phyloP scores from a whole-genome alignment of 2,329 filamentous ascomycete genomes.

The Aspergillus puulaauensis region DNA sequence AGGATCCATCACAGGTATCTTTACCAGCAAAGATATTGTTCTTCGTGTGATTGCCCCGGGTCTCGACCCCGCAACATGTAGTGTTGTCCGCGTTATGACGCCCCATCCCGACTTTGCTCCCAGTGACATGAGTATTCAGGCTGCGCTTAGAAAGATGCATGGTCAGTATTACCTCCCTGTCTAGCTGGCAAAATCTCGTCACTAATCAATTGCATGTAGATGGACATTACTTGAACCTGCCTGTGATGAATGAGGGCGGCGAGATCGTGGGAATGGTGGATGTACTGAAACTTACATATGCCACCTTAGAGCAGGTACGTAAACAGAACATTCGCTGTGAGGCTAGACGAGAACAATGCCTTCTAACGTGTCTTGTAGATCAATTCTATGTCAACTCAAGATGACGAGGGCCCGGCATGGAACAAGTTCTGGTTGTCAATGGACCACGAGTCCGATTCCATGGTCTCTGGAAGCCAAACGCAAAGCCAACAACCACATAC shows the following conservation, averaged over 20 bases:
- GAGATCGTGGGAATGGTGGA: constrained; percentile 99
- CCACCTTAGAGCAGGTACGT: constrained; percentile 87
- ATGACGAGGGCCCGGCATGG: constrained; percentile 95
- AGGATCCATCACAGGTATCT: constrained; percentile 96
- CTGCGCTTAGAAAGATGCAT: constrained; percentile 98
- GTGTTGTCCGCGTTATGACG: constrained; percentile 98
- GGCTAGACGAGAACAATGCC: background rate
- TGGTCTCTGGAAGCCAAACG: constrained; percentile 72
- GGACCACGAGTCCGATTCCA: constrained; percentile 90
- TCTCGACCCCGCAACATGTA: constrained; percentile 90
- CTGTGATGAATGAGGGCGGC: constrained; percentile 95
- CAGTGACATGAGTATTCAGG: constrained; percentile 98
- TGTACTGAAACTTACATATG: constrained; percentile 96
- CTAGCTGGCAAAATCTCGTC: background rate
- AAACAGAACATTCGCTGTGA: background rate
- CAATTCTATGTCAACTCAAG: constrained; percentile 86
- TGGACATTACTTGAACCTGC: constrained; percentile 95
- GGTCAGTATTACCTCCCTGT: constrained; percentile 56
- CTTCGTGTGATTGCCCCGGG: constrained; percentile 96
- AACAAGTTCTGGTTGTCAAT: constrained; percentile 99
- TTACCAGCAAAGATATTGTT: constrained; percentile 98
- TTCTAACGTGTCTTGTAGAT: constrained; percentile 48
- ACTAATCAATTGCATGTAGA: constrained; percentile 53
- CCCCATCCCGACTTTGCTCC: constrained; percentile 98
- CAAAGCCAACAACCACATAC: constrained; percentile 66